Conservation (phyloP, 2,329 filamentous ascomycete genomes). For the Alternaria sp. region DNA sequence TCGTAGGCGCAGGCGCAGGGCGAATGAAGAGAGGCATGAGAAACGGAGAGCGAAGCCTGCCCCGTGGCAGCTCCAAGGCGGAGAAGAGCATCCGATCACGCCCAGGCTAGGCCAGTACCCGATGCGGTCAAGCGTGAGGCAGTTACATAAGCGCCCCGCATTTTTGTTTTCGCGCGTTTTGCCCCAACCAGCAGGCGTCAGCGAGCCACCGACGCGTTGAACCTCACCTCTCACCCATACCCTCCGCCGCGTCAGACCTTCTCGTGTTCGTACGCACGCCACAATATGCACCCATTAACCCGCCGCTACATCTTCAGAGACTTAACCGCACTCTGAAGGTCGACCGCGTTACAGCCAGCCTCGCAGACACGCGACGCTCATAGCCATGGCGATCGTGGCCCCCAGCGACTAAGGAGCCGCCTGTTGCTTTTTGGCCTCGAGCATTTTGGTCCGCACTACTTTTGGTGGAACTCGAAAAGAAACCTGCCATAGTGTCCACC, state of each 20-base stretch:
- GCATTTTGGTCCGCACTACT: not conserved
- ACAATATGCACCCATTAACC: conserved; percentile 24
- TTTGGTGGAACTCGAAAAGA: conserved; percentile 5
- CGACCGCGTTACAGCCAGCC: conserved; percentile 3
- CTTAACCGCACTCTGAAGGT: conserved; percentile 6
- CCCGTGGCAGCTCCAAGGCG: not conserved
- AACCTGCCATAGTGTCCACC: conserved; percentile 1
- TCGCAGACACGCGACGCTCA: conserved; percentile 5
- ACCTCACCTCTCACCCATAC: not conserved
- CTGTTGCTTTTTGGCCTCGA: conserved; percentile 11
- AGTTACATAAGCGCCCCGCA: conserved; percentile 9
- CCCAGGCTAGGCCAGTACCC: not conserved
- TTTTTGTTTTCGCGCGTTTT: not conserved
- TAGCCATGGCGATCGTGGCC: not conserved
- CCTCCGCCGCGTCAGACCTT: conserved; percentile 9
- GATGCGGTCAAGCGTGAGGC: not conserved
- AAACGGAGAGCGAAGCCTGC: not conserved
- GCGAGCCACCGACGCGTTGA: conserved; percentile 7
- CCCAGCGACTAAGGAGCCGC: not conserved
- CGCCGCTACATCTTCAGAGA: not conserved
- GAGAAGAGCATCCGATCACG: not conserved
- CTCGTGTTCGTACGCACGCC: conserved; percentile 19
- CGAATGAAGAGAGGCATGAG: not conserved
- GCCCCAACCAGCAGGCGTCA: not conserved
- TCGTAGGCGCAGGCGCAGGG: conserved; percentile 1